phyloP scores from a whole-genome alignment of 176 grass and related monocot species.

The Carex cristatella region DNA sequence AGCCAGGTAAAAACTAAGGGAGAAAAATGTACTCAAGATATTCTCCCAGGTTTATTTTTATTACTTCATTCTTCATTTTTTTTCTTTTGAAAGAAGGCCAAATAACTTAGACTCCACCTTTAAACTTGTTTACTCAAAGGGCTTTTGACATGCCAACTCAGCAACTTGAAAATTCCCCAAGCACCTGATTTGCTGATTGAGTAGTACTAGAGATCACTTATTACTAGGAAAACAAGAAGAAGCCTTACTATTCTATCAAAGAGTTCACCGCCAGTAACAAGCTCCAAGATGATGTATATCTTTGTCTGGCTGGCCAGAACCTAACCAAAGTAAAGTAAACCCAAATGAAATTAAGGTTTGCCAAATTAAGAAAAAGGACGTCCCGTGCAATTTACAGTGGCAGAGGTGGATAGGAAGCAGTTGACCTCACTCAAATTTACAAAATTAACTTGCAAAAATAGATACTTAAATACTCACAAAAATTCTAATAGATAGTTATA shows the following conservation, averaged over 20 bases:
- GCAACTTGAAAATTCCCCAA: not conserved
- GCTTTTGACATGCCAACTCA: not conserved
- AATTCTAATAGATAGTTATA: not conserved
- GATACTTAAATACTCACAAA: not conserved
- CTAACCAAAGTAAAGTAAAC: conserved; percentile 34
- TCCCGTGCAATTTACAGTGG: not conserved
- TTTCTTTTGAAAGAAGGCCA: not conserved
- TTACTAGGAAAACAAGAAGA: conserved; percentile 14
- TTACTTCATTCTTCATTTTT: not conserved
- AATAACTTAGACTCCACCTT: not conserved
- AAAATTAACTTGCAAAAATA: not conserved
- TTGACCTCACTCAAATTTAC: not conserved
- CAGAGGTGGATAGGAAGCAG: not conserved
- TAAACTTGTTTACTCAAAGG: not conserved
- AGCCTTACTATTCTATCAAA: conserved; percentile 92
- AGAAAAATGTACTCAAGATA: not conserved
- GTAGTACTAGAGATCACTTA: not conserved
- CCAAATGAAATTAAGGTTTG: conserved; percentile 3
- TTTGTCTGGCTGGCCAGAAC: conserved; percentile 78
- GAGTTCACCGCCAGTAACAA: conserved; percentile 84
- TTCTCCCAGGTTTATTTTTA: not conserved
- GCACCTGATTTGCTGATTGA: not conserved
- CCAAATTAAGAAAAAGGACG: not conserved
- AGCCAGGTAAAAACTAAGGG: not conserved
- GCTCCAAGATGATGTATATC: conserved; percentile 99